Base-by-base conservation (phyloP, 768 basidiomycete genomes). In the Sporobolomyces pararoseus region DNA sequence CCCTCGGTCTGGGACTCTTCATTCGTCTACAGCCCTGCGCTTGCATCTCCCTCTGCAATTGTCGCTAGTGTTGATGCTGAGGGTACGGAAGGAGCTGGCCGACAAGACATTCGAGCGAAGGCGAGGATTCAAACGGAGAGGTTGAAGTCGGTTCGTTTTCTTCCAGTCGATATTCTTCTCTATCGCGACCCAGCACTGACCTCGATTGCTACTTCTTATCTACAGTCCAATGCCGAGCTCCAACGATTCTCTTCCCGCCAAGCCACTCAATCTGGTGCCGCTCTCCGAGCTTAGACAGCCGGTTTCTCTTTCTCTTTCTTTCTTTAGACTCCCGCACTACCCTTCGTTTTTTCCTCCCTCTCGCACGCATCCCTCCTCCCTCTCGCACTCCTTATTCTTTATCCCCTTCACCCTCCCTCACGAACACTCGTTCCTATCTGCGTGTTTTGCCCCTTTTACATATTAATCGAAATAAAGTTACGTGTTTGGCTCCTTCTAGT, bases 201-300 rank as follows among this genome's bases (percentile, higher is more conserved):
- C n/a, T n/a, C n/a, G n/a, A n/a, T n/a, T n/a, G n/a, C n/a, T n/a
- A n/a, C n/a, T n/a, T n/a, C n/a, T n/a, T n/a, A n/a, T 47, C 46
- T n/a, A 23, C 46, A 47, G 50, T 70, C 70, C 19, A 49, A 72
- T 54, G 54, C 89, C 80, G 91, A 93, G 80, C 81, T 93, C 73
- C 86, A 88, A 74, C 84, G 91, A 76, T 91, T 94, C 85, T 87
- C 86, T 80, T 87, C 86, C 72, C 90, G 91, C 79, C 90, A 92
- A 80, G 89, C 90, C 7, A 85, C 86, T 58, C 83, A 86, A 42
- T 85, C 86, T n/a, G 90, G 91, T 47, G 84, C 84, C 58, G 86
- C 86, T 19, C 84, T 93, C 67, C 68, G 68, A 50, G 52, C 50
- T n/a, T 70, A 70, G 54, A 47, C 46, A 12, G 32, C 23, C 14